Evolutionary conservation across 164 flowering plant genomes (phyloP), one percentile per base, ranked within the genome.

Genomic region (Kalanchoe fedtschenkoi): DNA sequence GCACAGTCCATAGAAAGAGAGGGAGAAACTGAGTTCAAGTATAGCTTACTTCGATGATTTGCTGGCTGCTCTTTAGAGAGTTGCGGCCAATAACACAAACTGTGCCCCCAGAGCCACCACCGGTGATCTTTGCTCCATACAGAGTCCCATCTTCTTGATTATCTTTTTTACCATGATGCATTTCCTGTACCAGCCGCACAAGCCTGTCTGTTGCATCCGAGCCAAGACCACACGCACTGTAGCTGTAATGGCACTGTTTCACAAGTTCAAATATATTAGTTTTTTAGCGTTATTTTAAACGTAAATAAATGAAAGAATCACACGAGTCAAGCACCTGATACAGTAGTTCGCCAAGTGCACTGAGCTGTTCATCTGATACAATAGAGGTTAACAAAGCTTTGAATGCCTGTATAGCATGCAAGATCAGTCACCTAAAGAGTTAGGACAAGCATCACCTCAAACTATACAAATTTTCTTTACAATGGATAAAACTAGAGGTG

Each of bases 51-150:
- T 90, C 88, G 19, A 88, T 58, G 72, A 93, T 85, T 70, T 90
- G 91, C 67, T 87, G 79, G 71, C 86, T 93, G 82, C 89, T 88
- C 22, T 74, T 62, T 2, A 85, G 53, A 56, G 81, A 83, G 66
- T 88, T 90, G 66, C 87, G 73, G 37, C 99, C 96, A 29, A 93
- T 61, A 1, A 83, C 95, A 67, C 99, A 85, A 60, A 93, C 88
- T 1, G 99, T 81, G 46, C 99, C 99, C 39, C 99, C 99, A 13
- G 96, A 88, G 34, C 99, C 99, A 0, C 99, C 99, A 33, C 99
- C 99, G 0, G 99, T 93, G 29, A 93, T 90, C 73, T 93, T 93
- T 60, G 99, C 93, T 39, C 99, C 99, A 67, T 79, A 90, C 56
- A 93, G 68, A 6, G 95, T 83, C 35, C 89, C 92, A 60, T 81